These are phyloP conservation scores for Aspergillus aculeatinus DNA, from an alignment of 2,329 filamentous ascomycete species.

Conservation along the genomic window DNA sequence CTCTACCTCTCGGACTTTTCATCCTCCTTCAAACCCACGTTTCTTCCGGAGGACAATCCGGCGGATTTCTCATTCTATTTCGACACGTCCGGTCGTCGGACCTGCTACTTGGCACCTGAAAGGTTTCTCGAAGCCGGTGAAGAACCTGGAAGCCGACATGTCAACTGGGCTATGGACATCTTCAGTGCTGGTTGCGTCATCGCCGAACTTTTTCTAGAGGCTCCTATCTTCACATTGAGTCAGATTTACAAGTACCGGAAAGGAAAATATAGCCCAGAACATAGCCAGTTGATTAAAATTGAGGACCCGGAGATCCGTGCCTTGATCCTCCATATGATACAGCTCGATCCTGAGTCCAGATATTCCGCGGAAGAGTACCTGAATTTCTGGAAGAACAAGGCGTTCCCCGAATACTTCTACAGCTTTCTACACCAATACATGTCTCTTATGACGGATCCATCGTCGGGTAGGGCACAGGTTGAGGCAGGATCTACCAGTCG, in stretches of 20 bases:
- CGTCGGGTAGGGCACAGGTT: slow-evolving; percentile 71
- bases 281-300: slow-evolving; percentile 78
- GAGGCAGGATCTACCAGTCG: slow-evolving; percentile 69
- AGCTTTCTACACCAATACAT: slow-evolving; percentile 97
- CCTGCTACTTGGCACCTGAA: slow-evolving; percentile 93
- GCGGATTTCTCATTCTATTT: slow-evolving; percentile 98
- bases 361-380: slow-evolving; percentile 94
- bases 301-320: slow-evolving; percentile 83
- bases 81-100: slow-evolving; percentile 84
- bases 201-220: slow-evolving; percentile 90
- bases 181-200: slow-evolving; percentile 97
- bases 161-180: slow-evolving; percentile 96
- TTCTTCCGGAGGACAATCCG: slow-evolving; percentile 92
- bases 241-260: slow-evolving; percentile 93
- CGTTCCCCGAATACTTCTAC: slow-evolving; percentile 96
- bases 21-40: slow-evolving; percentile 89
- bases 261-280: slow-evolving; percentile 85
- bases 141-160: slow-evolving; percentile 60
- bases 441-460: slow-evolving; percentile 89
- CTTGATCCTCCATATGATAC: slow-evolving; percentile 93
- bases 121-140: slow-evolving; percentile 75
- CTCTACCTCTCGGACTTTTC: slow-evolving; percentile 97
- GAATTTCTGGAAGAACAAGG: slow-evolving; percentile 85
- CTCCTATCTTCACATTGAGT: slow-evolving; percentile 95
- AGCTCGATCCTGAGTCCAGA: slow-evolving; percentile 84